Evolutionary conservation across 2,329 filamentous ascomycete species (phyloP).

Genomic region (Bertia moriformis): DNA sequence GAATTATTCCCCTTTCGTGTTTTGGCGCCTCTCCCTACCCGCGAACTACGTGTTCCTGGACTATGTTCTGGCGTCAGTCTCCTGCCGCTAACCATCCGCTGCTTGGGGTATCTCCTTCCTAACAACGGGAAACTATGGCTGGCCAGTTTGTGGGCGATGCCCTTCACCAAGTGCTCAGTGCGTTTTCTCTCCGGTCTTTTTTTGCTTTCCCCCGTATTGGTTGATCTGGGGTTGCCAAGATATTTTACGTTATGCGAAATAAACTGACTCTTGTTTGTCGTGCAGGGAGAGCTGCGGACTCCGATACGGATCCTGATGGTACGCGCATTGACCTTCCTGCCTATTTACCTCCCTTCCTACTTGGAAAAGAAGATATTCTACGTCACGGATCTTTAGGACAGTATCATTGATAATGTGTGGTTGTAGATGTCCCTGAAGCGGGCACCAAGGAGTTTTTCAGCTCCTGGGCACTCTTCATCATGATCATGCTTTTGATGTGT

Average conservation of each 20-base stretch:
- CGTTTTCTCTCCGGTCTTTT: not conserved
- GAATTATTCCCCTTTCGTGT: too few species aligned
- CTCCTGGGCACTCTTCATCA: slow-evolving; percentile 58
- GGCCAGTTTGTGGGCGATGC: not conserved
- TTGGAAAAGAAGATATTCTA: not conserved
- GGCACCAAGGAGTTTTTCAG: slow-evolving; percentile 58
- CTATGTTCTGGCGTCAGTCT: too few species aligned
- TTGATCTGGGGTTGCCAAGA: too few species aligned
- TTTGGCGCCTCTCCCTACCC: too few species aligned
- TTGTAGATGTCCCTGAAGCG: slow-evolving; percentile 38
- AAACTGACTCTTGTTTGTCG: not conserved
- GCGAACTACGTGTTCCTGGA: too few species aligned
- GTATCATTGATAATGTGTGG: not conserved
- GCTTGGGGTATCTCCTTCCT: too few species aligned
- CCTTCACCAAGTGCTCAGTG: not conserved
- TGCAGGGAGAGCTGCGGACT: not conserved
- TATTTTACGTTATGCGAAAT: too few species aligned
- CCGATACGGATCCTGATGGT: not conserved
- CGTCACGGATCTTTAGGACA: not conserved
- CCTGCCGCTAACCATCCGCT: too few species aligned
- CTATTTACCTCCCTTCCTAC: not conserved
- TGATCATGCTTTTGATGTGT: slow-evolving; percentile 52
- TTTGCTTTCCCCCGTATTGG: not conserved
- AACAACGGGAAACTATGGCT: too few species aligned
- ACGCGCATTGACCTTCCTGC: not conserved